phyloP scores from a whole-genome alignment of 2,329 filamentous ascomycete species.

The Exophiala bonariae region DNA sequence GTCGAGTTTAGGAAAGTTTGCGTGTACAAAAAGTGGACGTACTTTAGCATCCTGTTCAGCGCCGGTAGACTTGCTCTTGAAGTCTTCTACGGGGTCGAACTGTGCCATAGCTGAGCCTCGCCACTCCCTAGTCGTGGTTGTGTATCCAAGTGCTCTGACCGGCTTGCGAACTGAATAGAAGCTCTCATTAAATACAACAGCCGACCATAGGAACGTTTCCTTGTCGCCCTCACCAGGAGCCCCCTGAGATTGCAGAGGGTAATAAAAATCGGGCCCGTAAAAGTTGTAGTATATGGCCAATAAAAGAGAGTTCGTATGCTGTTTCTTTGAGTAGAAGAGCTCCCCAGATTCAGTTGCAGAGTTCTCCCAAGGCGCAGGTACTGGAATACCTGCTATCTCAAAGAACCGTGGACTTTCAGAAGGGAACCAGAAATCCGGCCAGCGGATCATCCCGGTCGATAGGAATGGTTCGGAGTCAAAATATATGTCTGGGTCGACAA shows the following conservation, averaged over 20 bases:
- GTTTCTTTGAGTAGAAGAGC: slow-evolving; percentile 45
- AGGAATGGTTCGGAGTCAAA: slow-evolving; percentile 55
- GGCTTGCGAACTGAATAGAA: slow-evolving; percentile 45
- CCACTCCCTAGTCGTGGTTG: slow-evolving; percentile 29
- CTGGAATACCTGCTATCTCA: slow-evolving; percentile 37
- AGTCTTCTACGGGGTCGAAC: slow-evolving; percentile 38
- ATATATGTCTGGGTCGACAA: slow-evolving; percentile 44
- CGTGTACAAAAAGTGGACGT: slow-evolving; percentile 41
- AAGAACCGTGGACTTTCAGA: slow-evolving; percentile 46
- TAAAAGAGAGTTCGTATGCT: slow-evolving; percentile 44
- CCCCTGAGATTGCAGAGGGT: slow-evolving; percentile 47
- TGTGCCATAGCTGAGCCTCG: slow-evolving; percentile 41
- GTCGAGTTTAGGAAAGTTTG: slow-evolving; percentile 43
- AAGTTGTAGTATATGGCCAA: slow-evolving; percentile 52
- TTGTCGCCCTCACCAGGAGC: slow-evolving; percentile 53
- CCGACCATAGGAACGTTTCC: slow-evolving; percentile 51
- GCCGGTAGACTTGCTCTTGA: slow-evolving; percentile 23
- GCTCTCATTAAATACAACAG: slow-evolving; percentile 38
- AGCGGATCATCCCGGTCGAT: slow-evolving; percentile 55
- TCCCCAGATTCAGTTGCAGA: slow-evolving; percentile 45
- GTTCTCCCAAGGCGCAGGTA: slow-evolving; percentile 34
- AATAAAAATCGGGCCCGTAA: slow-evolving; percentile 47
- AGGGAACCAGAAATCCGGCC: slow-evolving; percentile 56
- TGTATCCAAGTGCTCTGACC: slow-evolving; percentile 28
- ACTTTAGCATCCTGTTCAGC: slow-evolving; percentile 32